Conservation (phyloP, 2,329 filamentous ascomycete species). For the Elsinoe batatas region DNA sequence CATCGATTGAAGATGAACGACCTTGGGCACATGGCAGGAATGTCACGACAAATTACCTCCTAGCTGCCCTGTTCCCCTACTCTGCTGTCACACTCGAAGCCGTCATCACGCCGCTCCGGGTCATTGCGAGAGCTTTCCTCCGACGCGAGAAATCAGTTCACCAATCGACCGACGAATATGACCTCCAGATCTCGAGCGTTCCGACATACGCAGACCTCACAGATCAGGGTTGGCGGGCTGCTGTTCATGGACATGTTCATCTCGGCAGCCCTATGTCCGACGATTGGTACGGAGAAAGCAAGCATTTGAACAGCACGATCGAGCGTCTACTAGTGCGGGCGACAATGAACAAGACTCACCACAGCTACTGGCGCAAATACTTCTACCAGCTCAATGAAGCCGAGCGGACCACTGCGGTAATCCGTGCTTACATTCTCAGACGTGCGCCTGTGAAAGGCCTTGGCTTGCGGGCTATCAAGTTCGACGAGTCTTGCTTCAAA, state of each 20-base stretch:
- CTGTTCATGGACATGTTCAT: slow-evolving; percentile 64
- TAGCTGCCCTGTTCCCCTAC: slow-evolving; percentile 11
- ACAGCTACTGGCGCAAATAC: slow-evolving; percentile 31
- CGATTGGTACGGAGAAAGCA: slow-evolving; percentile 47
- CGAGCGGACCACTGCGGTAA: not conserved
- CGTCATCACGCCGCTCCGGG: slow-evolving; percentile 12
- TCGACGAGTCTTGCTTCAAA: not conserved
- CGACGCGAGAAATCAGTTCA: not conserved
- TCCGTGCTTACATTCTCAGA: not conserved
- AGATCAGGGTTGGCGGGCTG: slow-evolving; percentile 58
- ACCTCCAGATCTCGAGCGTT: slow-evolving; percentile 42
- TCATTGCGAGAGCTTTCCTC: slow-evolving; percentile 7
- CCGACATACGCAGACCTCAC: slow-evolving; percentile 61
- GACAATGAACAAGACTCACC: slow-evolving; percentile 44
- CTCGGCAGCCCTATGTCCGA: slow-evolving; percentile 44
- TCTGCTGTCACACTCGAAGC: slow-evolving; percentile 8
- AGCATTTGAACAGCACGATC: slow-evolving; percentile 49
- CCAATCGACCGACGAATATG: not conserved
- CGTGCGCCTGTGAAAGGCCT: slow-evolving; percentile 7
- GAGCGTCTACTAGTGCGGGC: slow-evolving; percentile 57
- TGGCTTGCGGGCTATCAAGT: not conserved
- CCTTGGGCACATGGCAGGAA: not conserved
- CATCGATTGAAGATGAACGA: not conserved
- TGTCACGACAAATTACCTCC: slow-evolving; percentile 1
- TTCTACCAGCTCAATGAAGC: slow-evolving; percentile 6